Percentiles rank a stretch among this genome's conserved stretches.
Evolutionary conservation across 129 eudicot genomes (phyloP).

Genomic region (Lactuca sativa): DNA sequence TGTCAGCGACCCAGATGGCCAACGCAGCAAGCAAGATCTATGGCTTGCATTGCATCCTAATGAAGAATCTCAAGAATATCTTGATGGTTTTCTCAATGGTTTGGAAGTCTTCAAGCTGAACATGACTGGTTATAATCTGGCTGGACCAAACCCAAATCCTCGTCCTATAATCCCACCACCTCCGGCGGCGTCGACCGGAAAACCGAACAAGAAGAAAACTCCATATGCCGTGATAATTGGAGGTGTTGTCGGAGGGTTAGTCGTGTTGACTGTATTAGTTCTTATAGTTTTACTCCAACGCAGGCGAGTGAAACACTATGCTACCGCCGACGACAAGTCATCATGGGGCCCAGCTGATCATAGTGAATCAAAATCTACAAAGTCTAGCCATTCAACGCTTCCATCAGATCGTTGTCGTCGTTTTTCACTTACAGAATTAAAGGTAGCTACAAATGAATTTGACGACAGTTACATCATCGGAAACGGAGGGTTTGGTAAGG

Average conservation of each 20-base stretch:
- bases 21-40: slow-evolving; percentile 24
- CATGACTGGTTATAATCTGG: slow-evolving; percentile 18
- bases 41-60: slow-evolving; percentile 30
- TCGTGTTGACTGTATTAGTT: slow-evolving; percentile 20
- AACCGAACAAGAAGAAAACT: background rate
- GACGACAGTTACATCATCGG: slow-evolving; percentile 31
- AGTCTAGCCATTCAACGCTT: slow-evolving; percentile 25
- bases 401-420: slow-evolving; percentile 49
- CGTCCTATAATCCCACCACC: slow-evolving; percentile 3
- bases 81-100: slow-evolving; percentile 38
- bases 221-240: slow-evolving; percentile 27
- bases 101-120: slow-evolving; percentile 50
- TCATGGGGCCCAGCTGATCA: slow-evolving; percentile 17
- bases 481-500: slow-evolving; percentile 48
- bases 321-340: slow-evolving; percentile 19
- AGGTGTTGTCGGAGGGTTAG: slow-evolving; percentile 32
- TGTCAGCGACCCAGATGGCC: background rate
- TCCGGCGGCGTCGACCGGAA: background rate
- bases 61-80: background rate
- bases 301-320: slow-evolving; percentile 23
- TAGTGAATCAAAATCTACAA: slow-evolving; percentile 25
- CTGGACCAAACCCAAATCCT: slow-evolving; percentile 40
- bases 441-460: slow-evolving; percentile 39
- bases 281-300: slow-evolving; percentile 25
- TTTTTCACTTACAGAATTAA: slow-evolving; percentile 38